phyloP scores from a whole-genome alignment of 441 rosid species.

The Hura crepitans region DNA sequence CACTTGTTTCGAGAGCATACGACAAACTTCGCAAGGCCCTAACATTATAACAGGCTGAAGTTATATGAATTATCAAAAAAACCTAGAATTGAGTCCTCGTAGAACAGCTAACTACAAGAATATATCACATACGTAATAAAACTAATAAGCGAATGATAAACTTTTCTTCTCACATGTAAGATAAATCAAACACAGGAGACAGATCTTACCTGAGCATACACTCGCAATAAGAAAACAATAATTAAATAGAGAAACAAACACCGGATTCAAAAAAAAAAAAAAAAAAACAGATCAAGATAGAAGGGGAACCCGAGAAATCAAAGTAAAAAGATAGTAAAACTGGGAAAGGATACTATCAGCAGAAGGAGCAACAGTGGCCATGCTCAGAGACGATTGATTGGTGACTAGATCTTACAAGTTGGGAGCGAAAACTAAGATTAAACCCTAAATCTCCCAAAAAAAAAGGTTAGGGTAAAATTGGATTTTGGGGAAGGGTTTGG shows the following conservation, averaged over 20 bases:
- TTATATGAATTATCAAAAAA: no score
- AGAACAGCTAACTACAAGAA: not conserved
- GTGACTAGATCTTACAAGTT: not conserved
- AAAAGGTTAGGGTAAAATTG: not conserved
- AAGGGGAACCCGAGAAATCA: not conserved
- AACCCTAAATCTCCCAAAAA: conserved; percentile 33
- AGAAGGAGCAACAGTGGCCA: conserved; percentile 60
- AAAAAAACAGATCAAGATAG: conserved; percentile 4
- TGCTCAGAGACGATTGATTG: conserved; percentile 19
- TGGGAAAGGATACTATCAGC: conserved; percentile 63
- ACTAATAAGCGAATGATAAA: not conserved
- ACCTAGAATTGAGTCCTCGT: not conserved
- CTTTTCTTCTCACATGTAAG: not conserved
- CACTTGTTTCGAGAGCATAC: no score
- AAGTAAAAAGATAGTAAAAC: conserved; percentile 13
- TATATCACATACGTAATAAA: not conserved
- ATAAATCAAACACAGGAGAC: not conserved
- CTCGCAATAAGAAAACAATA: not conserved
- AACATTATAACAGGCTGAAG: no score
- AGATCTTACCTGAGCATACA: not conserved
- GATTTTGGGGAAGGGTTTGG: conserved; percentile 2
- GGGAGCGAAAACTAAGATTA: not conserved
- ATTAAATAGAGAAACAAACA: not conserved
- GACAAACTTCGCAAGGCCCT: no score
- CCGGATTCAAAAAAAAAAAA: conserved; percentile 10